These are phyloP conservation scores for Candida caryicola DNA, from an alignment of 805 yeast species.

Conservation along the genomic window DNA sequence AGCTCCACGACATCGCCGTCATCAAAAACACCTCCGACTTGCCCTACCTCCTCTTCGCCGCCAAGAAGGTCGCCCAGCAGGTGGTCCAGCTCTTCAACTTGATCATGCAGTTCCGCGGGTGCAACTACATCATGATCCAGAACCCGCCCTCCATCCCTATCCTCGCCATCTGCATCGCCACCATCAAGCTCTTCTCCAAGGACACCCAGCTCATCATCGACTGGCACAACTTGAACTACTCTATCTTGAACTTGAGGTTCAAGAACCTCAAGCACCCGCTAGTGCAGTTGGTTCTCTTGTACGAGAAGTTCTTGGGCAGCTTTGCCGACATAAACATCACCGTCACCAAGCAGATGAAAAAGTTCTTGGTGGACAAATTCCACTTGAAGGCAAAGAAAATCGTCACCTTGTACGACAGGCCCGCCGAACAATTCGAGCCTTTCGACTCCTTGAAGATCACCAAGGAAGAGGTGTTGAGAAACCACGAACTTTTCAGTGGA, in stretches of 20 bases:
- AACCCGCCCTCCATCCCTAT: slow-evolving; percentile 94
- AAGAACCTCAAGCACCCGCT: slow-evolving; percentile 54
- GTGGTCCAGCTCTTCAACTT: slow-evolving; percentile 43
- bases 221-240: slow-evolving; percentile 94
- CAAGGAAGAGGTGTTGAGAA: slow-evolving; percentile 24
- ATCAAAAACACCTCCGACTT: slow-evolving; percentile 36
- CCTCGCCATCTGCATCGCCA: slow-evolving; percentile 58
- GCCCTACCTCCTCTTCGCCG: slow-evolving; percentile 59
- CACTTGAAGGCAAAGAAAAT: slow-evolving; percentile 46
- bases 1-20: slow-evolving; percentile 46
- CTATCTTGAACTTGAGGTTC: slow-evolving; percentile 70
- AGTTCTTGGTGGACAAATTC: slow-evolving; percentile 55
- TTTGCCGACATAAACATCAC: slow-evolving; percentile 72
- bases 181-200: slow-evolving; percentile 46
- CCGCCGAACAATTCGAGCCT: slow-evolving; percentile 67
- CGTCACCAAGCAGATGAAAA: slow-evolving; percentile 74
- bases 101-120: slow-evolving; percentile 54
- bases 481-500: slow-evolving; percentile 26
- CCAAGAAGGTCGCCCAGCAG: slow-evolving; percentile 59
- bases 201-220: slow-evolving; percentile 73
- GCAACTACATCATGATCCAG: slow-evolving; percentile 70
- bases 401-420: slow-evolving; percentile 79
- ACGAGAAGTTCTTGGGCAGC: slow-evolving; percentile 63
- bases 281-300: slow-evolving; percentile 55
- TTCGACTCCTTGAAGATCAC: slow-evolving; percentile 29